Percentiles rank a stretch among this genome's conserved stretches.
Conservation (phyloP, 2,329 filamentous ascomycete species). For the Colletotrichum sp. region DNA sequence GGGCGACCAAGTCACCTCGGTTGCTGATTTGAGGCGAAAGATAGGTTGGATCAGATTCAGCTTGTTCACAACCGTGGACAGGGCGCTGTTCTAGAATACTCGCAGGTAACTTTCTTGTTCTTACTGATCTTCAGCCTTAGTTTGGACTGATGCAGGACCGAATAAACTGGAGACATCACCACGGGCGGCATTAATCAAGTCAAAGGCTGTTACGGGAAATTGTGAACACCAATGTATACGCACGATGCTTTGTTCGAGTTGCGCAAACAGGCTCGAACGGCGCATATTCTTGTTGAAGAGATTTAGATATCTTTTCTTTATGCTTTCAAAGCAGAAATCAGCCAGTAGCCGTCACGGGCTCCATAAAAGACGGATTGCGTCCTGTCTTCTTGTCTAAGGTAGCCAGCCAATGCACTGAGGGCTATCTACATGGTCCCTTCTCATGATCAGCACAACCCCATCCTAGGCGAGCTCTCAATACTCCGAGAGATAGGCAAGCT, state of each 20-base stretch:
- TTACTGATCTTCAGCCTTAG: neutral
- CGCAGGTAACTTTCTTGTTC: neutral
- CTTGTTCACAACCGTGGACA: neutral
- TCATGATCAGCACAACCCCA: neutral
- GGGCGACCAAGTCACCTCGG: neutral
- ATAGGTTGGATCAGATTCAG: neutral
- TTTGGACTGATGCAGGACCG: rapidly evolving
- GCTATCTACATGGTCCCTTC: no score
- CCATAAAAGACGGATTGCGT: neutral
- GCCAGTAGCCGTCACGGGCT: rapidly evolving
- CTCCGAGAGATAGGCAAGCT: neutral
- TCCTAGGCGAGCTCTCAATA: rapidly evolving
- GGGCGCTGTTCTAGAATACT: neutral
- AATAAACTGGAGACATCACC: neutral
- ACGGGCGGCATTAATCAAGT: neutral
- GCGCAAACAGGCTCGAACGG: no score
- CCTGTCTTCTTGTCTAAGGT: neutral
- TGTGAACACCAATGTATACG: neutral
- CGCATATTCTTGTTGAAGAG: no score
- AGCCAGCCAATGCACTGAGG: no score
- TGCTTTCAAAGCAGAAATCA: no score
- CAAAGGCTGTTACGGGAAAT: neutral
- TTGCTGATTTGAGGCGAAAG: neutral
- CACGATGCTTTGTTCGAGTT: no score
- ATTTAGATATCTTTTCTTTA: no score